These are phyloP conservation scores for Lecanoromycetidae sp. DNA, from an alignment of 2,329 filamentous ascomycete genomes.

Conservation along the genomic window DNA sequence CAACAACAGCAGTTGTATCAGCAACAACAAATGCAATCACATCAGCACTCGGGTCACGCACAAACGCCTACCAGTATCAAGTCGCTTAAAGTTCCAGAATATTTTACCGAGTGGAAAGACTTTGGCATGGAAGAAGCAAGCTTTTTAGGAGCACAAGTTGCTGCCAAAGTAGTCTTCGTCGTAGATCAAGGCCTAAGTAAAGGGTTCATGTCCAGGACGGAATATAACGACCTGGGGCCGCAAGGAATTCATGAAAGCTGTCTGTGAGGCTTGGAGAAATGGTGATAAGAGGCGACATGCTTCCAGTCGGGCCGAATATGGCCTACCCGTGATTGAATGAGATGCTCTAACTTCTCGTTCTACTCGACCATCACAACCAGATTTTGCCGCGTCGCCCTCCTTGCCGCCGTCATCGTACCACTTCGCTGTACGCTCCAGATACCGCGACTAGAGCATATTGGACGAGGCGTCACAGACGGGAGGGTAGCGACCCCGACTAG, in stretches of 20 bases:
- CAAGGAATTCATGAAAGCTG: conserved; percentile 49
- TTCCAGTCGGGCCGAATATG: not conserved
- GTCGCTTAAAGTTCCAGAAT: conserved; percentile 63
- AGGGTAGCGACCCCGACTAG: too few species aligned
- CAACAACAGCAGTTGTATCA: conserved; percentile 25
- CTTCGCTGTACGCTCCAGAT: too few species aligned
- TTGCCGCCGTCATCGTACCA: too few species aligned
- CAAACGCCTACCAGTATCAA: conserved; percentile 79
- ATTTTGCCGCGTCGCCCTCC: too few species aligned
- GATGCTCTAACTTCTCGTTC: too few species aligned
- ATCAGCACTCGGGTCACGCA: conserved; percentile 48
- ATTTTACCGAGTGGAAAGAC: conserved; percentile 82
- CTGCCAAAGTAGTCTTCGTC: conserved; percentile 62
- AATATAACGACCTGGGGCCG: conserved; percentile 57
- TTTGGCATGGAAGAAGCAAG: conserved; percentile 63
- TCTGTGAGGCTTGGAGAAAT: not conserved
- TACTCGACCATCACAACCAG: too few species aligned
- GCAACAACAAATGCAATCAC: conserved; percentile 23
- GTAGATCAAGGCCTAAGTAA: conserved; percentile 55
- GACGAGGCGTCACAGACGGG: too few species aligned
- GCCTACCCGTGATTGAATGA: too few species aligned
- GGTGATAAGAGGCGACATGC: not conserved
- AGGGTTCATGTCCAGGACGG: conserved; percentile 55
- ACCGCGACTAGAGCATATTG: too few species aligned
- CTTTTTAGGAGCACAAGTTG: conserved; percentile 80